These are phyloP conservation scores for Kalanchoe fedtschenkoi DNA, from an alignment of 164 flowering plant genomes.

Conservation along the genomic window DNA sequence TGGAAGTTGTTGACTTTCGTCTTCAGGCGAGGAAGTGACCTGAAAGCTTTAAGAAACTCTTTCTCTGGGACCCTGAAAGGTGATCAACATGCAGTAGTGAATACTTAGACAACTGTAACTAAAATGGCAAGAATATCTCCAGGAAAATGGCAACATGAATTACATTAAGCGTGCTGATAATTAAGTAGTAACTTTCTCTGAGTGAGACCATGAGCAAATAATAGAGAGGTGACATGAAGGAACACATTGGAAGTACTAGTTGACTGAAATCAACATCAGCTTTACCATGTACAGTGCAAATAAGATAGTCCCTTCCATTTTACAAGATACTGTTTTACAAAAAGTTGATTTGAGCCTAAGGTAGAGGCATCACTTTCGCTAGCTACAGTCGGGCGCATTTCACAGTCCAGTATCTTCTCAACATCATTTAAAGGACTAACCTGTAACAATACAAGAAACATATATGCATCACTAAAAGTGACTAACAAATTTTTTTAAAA, in stretches of 20 bases:
- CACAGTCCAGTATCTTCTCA: slow-evolving; percentile 91
- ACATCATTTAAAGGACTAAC: slow-evolving; percentile 83
- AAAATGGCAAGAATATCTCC: not conserved
- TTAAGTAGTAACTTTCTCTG: no score
- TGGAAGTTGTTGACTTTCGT: slow-evolving; percentile 83
- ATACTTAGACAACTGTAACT: not conserved
- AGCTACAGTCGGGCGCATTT: slow-evolving; percentile 82
- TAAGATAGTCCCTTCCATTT: slow-evolving; percentile 97
- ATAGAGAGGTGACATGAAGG: not conserved
- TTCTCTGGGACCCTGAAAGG: slow-evolving; percentile 80
- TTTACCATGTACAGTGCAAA: slow-evolving; percentile 93
- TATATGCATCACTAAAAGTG: not conserved
- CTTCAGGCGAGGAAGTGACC: slow-evolving; percentile 65
- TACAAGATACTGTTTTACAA: slow-evolving; percentile 93
- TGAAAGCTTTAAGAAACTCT: slow-evolving; percentile 83
- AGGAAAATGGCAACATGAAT: not conserved
- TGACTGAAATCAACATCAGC: not conserved
- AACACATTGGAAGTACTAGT: not conserved
- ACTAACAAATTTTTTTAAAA: not conserved
- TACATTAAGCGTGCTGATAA: not conserved
- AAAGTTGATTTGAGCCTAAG: slow-evolving; percentile 75
- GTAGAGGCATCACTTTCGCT: slow-evolving; percentile 64
- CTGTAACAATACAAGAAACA: slow-evolving; percentile 30
- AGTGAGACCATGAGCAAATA: no score
- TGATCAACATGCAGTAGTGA: slow-evolving; percentile 4